Evolutionary conservation across 2,329 filamentous ascomycete genomes (phyloP), one percentile per base, ranked within the genome.

Genomic region (Colletotrichum echinochloae): DNA sequence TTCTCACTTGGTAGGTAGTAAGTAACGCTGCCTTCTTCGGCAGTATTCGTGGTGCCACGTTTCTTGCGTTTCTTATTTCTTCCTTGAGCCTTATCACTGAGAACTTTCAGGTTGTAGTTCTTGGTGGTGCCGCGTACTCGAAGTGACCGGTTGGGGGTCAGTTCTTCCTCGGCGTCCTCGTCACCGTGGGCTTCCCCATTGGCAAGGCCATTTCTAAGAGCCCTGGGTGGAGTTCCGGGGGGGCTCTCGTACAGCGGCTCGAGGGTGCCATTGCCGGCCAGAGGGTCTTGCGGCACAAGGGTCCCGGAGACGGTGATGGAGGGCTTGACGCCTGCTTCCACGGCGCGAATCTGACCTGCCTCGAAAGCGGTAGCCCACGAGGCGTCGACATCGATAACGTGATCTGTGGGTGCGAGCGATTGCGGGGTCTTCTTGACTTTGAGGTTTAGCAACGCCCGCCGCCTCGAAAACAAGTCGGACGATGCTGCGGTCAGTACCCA

Each of bases 41-140:
- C 68, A 30, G 72, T 74, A 70, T 65, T 75, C 66, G 71, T 71
- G 16, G 55, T 51, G 9, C 51, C 78, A 73, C 74, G 77, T 65
- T 79, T 79, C 65, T 81, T 80, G n/a, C 81, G 82, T 72, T 84
- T 86, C 71, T 82, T 83, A 52, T 85, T 84, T 73, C 83, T 86
- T 5, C 88, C 87, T 61, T 87, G 83, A 7, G 87, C 87, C 74
- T 87, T 86, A 74, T 88, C 87, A 76, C 85, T 90, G 20, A 90
- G 79, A 16, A 85, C 81, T 75, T 89, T 90, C 46, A 90, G 77
- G 73, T 91, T 91, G 75, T 91, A 91, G 28, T 84, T 83, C 70
- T 86, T 85, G 66, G 83, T 84, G 51, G 80, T 81, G 23, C 64
- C 68, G 62, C 87, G 83, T 20, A 80, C 79, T 52, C 87, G 83